phyloP scores from a whole-genome alignment of 352 stramenopile species.

The Phytophthora palmivora region DNA sequence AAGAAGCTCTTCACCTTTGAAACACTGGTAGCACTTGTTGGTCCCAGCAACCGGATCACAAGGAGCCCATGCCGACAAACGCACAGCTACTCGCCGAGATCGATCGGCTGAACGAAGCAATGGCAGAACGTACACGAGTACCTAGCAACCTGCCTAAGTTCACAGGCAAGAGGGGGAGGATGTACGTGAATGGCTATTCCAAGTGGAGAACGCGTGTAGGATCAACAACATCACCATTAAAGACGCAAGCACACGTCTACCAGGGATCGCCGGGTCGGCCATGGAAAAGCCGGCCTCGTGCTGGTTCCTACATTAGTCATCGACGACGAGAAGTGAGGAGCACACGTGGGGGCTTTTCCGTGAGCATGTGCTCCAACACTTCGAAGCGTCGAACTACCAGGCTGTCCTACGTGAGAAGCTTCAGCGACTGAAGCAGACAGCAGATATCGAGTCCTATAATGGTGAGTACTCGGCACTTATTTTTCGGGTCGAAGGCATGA shows the following conservation, averaged over 20 bases:
- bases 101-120: background rate
- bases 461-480: conserved; percentile 5
- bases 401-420: conserved; percentile 5
- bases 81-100: background rate
- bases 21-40: background rate
- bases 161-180: conserved; percentile 1
- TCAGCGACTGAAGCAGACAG: background rate
- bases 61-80: background rate
- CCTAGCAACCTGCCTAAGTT: conserved; percentile 3
- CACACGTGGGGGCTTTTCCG: background rate
- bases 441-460: background rate
- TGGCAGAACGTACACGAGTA: background rate
- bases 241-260: background rate
- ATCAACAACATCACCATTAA: background rate
- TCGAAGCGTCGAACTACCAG: conserved; percentile 12
- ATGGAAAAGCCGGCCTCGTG: background rate
- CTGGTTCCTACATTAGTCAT: background rate
- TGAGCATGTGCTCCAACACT: conserved; percentile 8
- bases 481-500: conserved; percentile 2
- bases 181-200: background rate
- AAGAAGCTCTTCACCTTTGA: too few relatives aligned
- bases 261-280: background rate
- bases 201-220: background rate
- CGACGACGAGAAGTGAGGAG: background rate
- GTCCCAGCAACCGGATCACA: background rate